These are phyloP conservation scores for Copromyces sp. DNA, from an alignment of 495 filamentous ascomycete genomes.

Conservation along the genomic window DNA sequence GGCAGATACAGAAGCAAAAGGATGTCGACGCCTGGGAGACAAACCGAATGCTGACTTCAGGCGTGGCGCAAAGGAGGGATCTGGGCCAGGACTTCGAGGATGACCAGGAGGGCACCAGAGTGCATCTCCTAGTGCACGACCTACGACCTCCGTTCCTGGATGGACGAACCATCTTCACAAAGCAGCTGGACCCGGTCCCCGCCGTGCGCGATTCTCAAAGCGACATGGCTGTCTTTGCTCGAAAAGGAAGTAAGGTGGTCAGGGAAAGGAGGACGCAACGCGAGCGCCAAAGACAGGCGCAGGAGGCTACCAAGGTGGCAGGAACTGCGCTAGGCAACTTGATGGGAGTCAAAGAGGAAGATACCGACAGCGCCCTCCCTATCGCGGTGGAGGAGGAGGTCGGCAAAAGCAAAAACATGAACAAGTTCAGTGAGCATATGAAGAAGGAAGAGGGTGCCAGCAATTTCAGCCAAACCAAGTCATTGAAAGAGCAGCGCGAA, in stretches of 20 bases:
- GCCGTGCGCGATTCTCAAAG: constrained; percentile 91
- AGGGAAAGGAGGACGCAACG: constrained; percentile 83
- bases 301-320: constrained; percentile 87
- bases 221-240: constrained; percentile 97
- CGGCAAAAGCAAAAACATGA: constrained; percentile 33
- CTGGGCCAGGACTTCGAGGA: constrained; percentile 74
- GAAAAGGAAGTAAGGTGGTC: constrained; percentile 90
- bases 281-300: constrained; percentile 89
- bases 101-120: constrained; percentile 80
- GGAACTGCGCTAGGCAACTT: constrained; percentile 89
- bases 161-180: constrained; percentile 90
- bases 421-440: constrained; percentile 85
- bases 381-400: constrained; percentile 62
- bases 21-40: constrained; percentile 97
- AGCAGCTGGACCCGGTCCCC: constrained; percentile 90
- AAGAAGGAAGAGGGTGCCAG: constrained; percentile 86
- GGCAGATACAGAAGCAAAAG: constrained; percentile 73
- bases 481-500: constrained; percentile 82
- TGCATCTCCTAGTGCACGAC: constrained; percentile 90
- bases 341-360: constrained; percentile 91
- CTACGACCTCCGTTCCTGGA: constrained; percentile 93
- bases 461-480: constrained; percentile 86
- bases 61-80: constrained; percentile 83
- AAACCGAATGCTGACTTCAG: constrained; percentile 95
- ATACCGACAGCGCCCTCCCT: constrained; percentile 77